Percentiles rank a stretch among this genome's conserved stretches.
phyloP scores from a whole-genome alignment of 441 rosid species.

The Gossypium aridum region DNA sequence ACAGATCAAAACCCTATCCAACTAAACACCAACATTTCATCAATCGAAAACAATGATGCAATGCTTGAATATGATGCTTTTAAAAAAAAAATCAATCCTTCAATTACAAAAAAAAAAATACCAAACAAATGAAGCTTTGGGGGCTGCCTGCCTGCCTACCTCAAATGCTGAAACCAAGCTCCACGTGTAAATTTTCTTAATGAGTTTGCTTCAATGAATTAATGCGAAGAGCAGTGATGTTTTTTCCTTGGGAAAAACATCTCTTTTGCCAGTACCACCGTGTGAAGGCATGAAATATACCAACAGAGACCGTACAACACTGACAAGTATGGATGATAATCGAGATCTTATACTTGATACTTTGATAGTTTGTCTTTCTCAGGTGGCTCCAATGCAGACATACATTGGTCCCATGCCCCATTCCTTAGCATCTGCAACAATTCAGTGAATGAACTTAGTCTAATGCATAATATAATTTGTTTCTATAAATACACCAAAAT shows the following conservation, averaged over 20 bases:
- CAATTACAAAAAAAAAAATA: background rate
- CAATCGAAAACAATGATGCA: background rate
- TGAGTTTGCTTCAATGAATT: background rate
- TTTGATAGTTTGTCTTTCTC: constrained; percentile 80
- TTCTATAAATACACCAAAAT: background rate
- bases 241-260: background rate
- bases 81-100: background rate
- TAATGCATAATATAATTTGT: background rate
- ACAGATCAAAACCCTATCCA: constrained; percentile 15
- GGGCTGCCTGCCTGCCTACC: constrained; percentile 16
- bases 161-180: background rate
- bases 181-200: background rate
- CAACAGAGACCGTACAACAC: constrained; percentile 4
- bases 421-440: constrained; percentile 71
- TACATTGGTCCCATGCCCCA: constrained; percentile 83
- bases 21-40: constrained; percentile 5
- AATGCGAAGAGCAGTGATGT: background rate
- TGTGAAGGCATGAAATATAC: constrained; percentile 20
- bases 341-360: constrained; percentile 58
- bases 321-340: constrained; percentile 2
- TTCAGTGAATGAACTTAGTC: background rate
- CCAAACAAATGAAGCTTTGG: constrained; percentile 14
- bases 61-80: constrained; percentile 12
- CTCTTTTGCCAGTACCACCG: constrained; percentile 5
- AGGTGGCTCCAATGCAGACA: constrained; percentile 80